Evolutionary conservation across 352 stramenopile species (phyloP).

Genomic region (Pseudoperonospora humuli): DNA sequence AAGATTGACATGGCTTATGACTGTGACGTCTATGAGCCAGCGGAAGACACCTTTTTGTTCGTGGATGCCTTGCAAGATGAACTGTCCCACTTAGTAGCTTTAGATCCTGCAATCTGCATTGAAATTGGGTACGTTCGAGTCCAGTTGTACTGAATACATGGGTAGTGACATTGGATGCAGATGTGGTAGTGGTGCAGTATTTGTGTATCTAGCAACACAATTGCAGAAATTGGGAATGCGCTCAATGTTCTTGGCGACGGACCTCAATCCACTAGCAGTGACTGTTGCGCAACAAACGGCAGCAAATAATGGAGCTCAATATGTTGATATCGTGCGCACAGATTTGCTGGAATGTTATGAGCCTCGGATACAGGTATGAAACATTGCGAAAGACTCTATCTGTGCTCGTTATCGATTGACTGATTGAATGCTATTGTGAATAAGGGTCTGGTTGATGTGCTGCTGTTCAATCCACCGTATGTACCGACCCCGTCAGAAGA

Average conservation of each 20-base stretch:
- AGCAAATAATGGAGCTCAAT: constrained; percentile 63
- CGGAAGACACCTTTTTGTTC: constrained; percentile 97
- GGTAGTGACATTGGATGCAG: constrained; percentile 19
- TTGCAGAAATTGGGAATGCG: constrained; percentile 51
- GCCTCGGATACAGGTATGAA: constrained; percentile 38
- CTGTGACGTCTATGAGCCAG: constrained; percentile 94
- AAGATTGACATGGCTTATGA: constrained; percentile 73
- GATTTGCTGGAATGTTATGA: constrained; percentile 75
- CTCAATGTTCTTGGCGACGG: constrained; percentile 73
- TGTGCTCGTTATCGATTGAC: no score
- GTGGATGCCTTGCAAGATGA: constrained; percentile 95
- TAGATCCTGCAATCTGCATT: constrained; percentile 73
- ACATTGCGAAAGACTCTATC: no score
- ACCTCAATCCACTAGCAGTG: constrained; percentile 90
- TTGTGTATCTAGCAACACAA: constrained; percentile 73
- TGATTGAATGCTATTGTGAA: no score
- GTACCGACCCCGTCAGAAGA: constrained; percentile 95
- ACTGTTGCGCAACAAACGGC: constrained; percentile 79
- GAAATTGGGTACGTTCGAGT: constrained; percentile 72
- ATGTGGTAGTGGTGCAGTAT: constrained; percentile 54
- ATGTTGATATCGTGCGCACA: constrained; percentile 76
- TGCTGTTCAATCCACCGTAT: constrained; percentile 99
- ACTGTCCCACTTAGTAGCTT: constrained; percentile 37
- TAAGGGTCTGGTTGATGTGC: constrained; percentile 85
- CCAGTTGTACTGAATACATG: no score